Evolutionary conservation across 164 flowering plant species (phyloP).

Genomic region (Annona squamosa): DNA sequence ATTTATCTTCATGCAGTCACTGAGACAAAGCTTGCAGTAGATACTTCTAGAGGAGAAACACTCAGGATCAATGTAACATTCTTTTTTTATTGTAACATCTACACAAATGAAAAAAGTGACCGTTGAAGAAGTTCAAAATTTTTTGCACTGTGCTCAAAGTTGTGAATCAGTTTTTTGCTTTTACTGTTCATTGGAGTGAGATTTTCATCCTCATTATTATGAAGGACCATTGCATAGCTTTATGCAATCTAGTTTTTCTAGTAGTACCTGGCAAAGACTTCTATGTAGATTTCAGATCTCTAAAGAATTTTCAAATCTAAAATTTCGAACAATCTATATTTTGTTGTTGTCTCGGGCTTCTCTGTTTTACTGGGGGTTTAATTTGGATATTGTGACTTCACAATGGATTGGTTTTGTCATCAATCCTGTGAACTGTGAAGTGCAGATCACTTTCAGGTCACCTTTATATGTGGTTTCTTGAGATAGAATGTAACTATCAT

Average conservation of each 20-base stretch:
- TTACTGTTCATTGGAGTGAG: not conserved
- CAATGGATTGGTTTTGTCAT: not conserved
- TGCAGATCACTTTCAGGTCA: not conserved
- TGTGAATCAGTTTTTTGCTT: not conserved
- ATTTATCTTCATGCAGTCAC: conserved; percentile 28
- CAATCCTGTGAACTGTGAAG: not conserved
- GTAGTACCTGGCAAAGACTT: not conserved
- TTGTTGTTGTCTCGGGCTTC: not conserved
- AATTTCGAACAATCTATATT: no score
- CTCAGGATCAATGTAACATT: conserved; percentile 24
- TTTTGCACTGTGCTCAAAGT: not conserved
- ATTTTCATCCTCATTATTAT: not conserved
- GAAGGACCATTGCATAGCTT: not conserved
- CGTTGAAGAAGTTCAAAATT: not conserved
- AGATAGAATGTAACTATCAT: not conserved
- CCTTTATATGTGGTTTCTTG: not conserved
- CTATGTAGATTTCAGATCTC: not conserved
- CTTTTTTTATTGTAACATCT: not conserved
- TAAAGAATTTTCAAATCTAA: not conserved
- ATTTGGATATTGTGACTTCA: no score
- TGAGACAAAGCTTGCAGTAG: conserved; percentile 24
- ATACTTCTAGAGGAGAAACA: conserved; percentile 31
- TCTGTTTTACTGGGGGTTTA: not conserved
- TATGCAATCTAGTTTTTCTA: not conserved
- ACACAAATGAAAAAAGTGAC: not conserved